phyloP scores from a whole-genome alignment of 192 early-diverging fungal genomes.

The Pilaira anomala region DNA sequence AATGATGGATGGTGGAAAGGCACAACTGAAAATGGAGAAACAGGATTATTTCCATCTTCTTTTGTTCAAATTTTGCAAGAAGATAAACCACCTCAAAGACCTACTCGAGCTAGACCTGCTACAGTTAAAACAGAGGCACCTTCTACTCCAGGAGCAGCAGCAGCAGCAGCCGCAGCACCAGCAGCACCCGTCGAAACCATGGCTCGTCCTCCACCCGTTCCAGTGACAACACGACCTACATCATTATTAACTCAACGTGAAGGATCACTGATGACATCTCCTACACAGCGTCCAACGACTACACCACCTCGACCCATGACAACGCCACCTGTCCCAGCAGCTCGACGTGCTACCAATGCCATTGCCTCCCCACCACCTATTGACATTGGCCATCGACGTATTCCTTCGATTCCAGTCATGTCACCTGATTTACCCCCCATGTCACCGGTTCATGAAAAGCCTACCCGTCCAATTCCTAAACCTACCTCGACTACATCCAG shows the following conservation, averaged over 20 bases:
- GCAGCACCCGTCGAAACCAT: background rate
- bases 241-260: conserved; percentile 17
- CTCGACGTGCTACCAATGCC: conserved; percentile 10
- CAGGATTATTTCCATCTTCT: conserved; percentile 51
- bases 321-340: conserved; percentile 5
- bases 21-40: conserved; percentile 48
- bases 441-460: conserved; percentile 18
- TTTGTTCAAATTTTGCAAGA: conserved; percentile 41
- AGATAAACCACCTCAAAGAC: conserved; percentile 25
- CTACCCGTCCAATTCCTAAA: conserved; percentile 25
- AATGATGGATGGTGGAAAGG: conserved; percentile 58
- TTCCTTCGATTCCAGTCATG: conserved; percentile 24
- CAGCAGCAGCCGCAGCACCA: background rate
- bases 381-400: conserved; percentile 11
- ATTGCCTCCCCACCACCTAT: conserved; percentile 3
- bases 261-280: background rate
- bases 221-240: conserved; percentile 27
- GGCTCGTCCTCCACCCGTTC: conserved; percentile 28
- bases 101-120: conserved; percentile 24
- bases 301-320: conserved; percentile 1
- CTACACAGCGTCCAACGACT: background rate
- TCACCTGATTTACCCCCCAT: conserved; percentile 38
- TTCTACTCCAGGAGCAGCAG: background rate
- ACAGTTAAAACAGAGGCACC: conserved; percentile 23
- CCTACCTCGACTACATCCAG: conserved; percentile 9